These are phyloP conservation scores for Emmonsiellopsis sp. DNA, from an alignment of 2,329 filamentous ascomycete genomes.

Conservation along the genomic window DNA sequence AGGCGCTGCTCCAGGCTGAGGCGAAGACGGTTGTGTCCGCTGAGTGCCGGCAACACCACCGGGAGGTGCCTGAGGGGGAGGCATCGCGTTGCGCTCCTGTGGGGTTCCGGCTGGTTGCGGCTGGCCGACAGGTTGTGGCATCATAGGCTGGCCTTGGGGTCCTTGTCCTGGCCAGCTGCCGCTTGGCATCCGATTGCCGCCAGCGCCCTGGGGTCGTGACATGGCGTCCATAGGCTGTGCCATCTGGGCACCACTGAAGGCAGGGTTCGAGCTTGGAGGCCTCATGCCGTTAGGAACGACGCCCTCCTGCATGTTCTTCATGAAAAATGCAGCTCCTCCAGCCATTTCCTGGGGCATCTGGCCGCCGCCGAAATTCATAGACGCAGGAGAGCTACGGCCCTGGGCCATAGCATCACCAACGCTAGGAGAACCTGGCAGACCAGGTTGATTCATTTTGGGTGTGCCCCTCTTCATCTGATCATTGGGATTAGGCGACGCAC, in stretches of 20 bases:
- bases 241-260: slow-evolving; percentile 34
- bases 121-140: slow-evolving; percentile 32
- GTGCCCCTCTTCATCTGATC: slow-evolving; percentile 56
- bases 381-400: slow-evolving; percentile 52
- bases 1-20: slow-evolving; percentile 41
- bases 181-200: slow-evolving; percentile 30
- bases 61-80: slow-evolving; percentile 39
- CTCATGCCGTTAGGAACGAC: slow-evolving; percentile 48
- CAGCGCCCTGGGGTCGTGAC: slow-evolving; percentile 23
- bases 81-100: slow-evolving; percentile 47
- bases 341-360: slow-evolving; percentile 43
- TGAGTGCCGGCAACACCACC: slow-evolving; percentile 30
- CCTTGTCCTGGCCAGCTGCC: slow-evolving; percentile 39
- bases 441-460: slow-evolving; percentile 50
- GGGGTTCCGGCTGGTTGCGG: slow-evolving; percentile 46
- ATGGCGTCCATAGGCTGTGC: slow-evolving; percentile 35
- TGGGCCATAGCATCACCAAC: slow-evolving; percentile 48
- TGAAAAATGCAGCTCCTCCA: slow-evolving; percentile 29
- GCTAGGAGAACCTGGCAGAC: slow-evolving; percentile 49
- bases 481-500: slow-evolving; percentile 52
- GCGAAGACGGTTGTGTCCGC: slow-evolving; percentile 35
- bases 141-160: slow-evolving; percentile 23
- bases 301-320: slow-evolving; percentile 33
- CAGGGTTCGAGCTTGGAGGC: slow-evolving; percentile 45
- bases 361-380: slow-evolving; percentile 45